Evolutionary conservation across 1,284 basidiomycete genomes (phyloP), one percentile per base, ranked within the genome.

Genomic region (Leccinum subrobustum): DNA sequence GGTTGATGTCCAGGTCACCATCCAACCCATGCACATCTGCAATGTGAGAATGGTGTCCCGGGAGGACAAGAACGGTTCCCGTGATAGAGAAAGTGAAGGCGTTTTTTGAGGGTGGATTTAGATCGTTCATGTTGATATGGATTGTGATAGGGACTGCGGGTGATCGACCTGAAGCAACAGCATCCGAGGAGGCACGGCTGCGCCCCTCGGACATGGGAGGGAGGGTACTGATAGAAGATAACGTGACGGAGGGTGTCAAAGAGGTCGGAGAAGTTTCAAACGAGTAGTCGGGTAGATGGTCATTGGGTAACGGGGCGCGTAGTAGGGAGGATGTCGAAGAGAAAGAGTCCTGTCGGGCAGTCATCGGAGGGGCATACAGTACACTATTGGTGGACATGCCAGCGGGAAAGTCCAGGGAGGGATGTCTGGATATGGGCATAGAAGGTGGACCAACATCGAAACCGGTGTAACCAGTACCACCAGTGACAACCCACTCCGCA

Each of bases 121-220:
- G 76, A 50, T 91, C 88, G 67, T 89, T 89, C 79, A 92, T 88
- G 67, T 92, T 90, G 59, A 92, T 67, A 68, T 91, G 89, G 4
- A 92, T 73, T 0, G 88, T 90, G 25, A 72, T 65, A 12, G 71
- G 73, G 25, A 64, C 58, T 39, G 73, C 68, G 0, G 71, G 68
- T 59, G 61, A 66, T 53, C 57, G 59, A 50, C 29, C 60, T 25
- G 60, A 60, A 63, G 58, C 51, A 60, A 65, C 57, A 58, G 57
- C 70, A 55, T 68, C 66, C 58, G 65, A 71, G 58, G 70, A 65
- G 20, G 70, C 69, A 58, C 59, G 72, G 60, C 63, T 71, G 62
- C 56, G 76, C 70, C 59, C 70, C 39, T 77, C 79, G 3, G 77
- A 77, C 42, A 67, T 73, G 2, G 76, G 73, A 3, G 82, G 77